phyloP scores from a whole-genome alignment of 2,329 filamentous ascomycete species.

The Aureobasidium sp. region DNA sequence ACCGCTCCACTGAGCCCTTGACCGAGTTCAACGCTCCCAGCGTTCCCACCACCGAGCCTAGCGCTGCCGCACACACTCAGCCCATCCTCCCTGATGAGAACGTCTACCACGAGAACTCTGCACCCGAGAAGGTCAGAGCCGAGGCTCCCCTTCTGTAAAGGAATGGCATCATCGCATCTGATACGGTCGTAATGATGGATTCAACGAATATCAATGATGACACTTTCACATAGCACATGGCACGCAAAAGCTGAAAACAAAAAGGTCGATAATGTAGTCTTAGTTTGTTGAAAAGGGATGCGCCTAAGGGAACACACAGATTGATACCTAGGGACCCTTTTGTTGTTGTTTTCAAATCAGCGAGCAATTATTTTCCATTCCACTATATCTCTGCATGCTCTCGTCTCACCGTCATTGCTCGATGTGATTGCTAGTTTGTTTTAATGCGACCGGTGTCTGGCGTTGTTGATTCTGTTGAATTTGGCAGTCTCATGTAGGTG shows the following conservation, averaged over 20 bases:
- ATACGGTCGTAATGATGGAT: constrained; percentile 8
- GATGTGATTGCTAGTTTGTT: not conserved
- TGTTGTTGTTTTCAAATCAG: constrained; percentile 1
- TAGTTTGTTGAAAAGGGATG: not conserved
- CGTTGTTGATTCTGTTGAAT: not conserved
- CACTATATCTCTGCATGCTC: not conserved
- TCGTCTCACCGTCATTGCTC: not conserved
- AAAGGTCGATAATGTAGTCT: constrained; percentile 9
- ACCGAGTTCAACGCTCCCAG: constrained; percentile 5
- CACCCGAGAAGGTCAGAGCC: constrained; percentile 1
- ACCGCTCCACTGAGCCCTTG: not conserved
- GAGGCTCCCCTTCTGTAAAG: constrained; percentile 10
- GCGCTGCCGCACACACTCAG: constrained; percentile 6
- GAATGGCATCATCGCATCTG: not conserved
- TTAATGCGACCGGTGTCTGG: too few relatives aligned
- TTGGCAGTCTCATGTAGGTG: not conserved
- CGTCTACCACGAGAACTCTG: constrained; percentile 10
- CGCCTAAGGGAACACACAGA: not conserved
- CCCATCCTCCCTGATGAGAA: constrained; percentile 1
- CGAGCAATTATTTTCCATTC: constrained; percentile 7
- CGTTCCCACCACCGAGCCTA: constrained; percentile 9
- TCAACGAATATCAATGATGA: constrained; percentile 8
- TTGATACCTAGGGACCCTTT: constrained; percentile 3
- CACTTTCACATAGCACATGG: not conserved
- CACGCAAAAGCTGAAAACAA: not conserved